phyloP scores from a whole-genome alignment of 768 basidiomycete genomes.

The Russula olivacea region DNA sequence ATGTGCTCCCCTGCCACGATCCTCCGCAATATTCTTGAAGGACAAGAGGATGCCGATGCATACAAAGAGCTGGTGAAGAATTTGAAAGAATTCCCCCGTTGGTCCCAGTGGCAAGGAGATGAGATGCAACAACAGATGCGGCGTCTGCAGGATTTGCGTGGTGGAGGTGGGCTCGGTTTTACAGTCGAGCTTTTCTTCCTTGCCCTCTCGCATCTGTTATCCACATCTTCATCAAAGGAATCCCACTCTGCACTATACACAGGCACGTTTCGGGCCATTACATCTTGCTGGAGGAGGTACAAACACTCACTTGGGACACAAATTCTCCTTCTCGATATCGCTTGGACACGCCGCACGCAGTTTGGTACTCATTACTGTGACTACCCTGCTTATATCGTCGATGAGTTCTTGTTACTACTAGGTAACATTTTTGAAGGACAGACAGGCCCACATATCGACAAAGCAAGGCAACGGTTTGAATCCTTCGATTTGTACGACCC shows the following conservation, averaged over 20 bases:
- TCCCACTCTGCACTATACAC: not conserved
- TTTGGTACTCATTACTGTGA: not conserved
- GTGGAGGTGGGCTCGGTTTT: constrained; percentile 4
- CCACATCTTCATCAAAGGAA: not conserved
- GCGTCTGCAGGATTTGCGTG: not conserved
- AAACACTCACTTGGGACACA: constrained; percentile 7
- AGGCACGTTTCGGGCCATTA: not conserved
- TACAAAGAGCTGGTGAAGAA: not conserved
- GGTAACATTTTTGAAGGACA: not conserved
- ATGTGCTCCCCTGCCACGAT: not conserved
- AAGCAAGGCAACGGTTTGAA: not conserved
- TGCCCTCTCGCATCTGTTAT: not conserved
- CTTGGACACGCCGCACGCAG: not conserved
- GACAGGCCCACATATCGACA: not conserved
- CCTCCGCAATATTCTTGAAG: not conserved
- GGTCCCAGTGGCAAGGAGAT: too few relatives aligned
- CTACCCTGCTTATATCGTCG: not conserved
- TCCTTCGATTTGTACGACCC: not conserved
- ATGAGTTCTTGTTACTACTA: not conserved
- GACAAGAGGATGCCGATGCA: not conserved
- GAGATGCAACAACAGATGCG: not conserved
- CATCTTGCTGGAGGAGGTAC: not conserved
- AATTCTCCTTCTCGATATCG: not conserved
- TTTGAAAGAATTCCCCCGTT: not conserved
- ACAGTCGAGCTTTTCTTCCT: constrained; percentile 5